phyloP scores from a whole-genome alignment of 371 early-diverging fungal genomes.

The Mortierella sp. region DNA sequence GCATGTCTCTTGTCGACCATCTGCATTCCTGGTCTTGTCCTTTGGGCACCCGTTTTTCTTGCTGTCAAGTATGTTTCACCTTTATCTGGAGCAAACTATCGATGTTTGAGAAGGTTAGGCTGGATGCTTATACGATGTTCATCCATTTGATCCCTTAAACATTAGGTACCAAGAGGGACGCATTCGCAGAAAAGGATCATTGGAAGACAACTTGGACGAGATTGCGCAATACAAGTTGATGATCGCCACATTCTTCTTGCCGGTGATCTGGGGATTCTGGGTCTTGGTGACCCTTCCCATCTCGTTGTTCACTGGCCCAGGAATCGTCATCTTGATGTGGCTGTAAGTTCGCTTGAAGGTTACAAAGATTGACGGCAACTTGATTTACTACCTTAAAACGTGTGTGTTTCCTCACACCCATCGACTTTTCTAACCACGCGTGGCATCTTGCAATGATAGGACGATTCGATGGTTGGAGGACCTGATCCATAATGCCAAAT shows the following conservation, averaged over 20 bases:
- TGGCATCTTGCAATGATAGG: neutral
- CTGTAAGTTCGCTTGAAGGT: too few species aligned
- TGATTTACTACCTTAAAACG: neutral
- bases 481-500: slow-evolving; percentile 46
- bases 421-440: neutral
- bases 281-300: slow-evolving; percentile 40
- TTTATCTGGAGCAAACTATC: too few species aligned
- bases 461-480: slow-evolving; percentile 54
- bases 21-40: slow-evolving; percentile 44
- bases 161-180: slow-evolving; percentile 44
- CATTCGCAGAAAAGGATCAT: slow-evolving; percentile 40
- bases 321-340: slow-evolving; percentile 50
- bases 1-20: slow-evolving; percentile 39
- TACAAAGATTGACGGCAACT: too few species aligned
- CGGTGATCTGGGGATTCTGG: slow-evolving; percentile 53
- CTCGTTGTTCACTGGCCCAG: slow-evolving; percentile 41
- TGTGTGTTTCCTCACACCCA: neutral
- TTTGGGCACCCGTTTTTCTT: slow-evolving; percentile 48
- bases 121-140: too few species aligned
- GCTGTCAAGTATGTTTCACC: slow-evolving; percentile 33
- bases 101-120: too few species aligned
- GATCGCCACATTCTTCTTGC: slow-evolving; percentile 48
- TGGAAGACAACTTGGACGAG: slow-evolving; percentile 53
- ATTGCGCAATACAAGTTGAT: slow-evolving; percentile 56
- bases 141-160: too few species aligned